Base-by-base conservation (phyloP, 805 yeast genomes). In the Candida michaelii region DNA sequence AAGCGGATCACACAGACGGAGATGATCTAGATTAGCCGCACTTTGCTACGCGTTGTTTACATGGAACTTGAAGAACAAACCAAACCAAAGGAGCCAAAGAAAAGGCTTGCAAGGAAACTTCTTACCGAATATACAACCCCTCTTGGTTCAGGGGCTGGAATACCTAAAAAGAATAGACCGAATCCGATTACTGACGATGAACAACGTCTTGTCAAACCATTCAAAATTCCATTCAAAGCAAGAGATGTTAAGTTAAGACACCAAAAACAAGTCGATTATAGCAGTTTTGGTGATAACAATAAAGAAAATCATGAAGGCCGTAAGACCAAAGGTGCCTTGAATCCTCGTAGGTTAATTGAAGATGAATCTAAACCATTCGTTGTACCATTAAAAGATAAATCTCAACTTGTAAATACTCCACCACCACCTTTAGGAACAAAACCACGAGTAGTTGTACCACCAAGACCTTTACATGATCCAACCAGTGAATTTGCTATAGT, bases 401-500 rank as follows among this genome's bases (percentile, higher is more conserved):
- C 66, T 33, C 66, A 60, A 33, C 56, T 59, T 37, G 50, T 54
- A 18, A 48, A 33, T 45, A 55, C 51, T 37, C 75, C 89, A 1
- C 90, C 96, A 0, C 87, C 95, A 0, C 86, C 95, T 0, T 69
- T 91, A 46, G 99, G 99, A 0, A 89, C 89, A 44, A 78, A 84
- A 48, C 77, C 84, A 29, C 78, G 80, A 48, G 76, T 80, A 1
- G 70, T 78, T 1, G 64, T 87, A 40, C 85, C 87, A n/a, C 96
- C 98, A 3, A 69, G 89, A 44, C 95, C 99, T 1, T 71, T 93
- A n/a, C 95, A 91, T 59, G 99, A 93, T 64, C 99, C 99, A 0
- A 74, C 83, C 33, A 89, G 84, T 47, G 97, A 93, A 59, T 82
- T 87, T 54, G 97, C 99, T 2, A 88, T 93, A 42, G 97, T 93